Evolutionary conservation across 352 stramenopile species (phyloP), one percentile per base, ranked within the genome.

Genomic region (Globisporangium rhizosaccharum): DNA sequence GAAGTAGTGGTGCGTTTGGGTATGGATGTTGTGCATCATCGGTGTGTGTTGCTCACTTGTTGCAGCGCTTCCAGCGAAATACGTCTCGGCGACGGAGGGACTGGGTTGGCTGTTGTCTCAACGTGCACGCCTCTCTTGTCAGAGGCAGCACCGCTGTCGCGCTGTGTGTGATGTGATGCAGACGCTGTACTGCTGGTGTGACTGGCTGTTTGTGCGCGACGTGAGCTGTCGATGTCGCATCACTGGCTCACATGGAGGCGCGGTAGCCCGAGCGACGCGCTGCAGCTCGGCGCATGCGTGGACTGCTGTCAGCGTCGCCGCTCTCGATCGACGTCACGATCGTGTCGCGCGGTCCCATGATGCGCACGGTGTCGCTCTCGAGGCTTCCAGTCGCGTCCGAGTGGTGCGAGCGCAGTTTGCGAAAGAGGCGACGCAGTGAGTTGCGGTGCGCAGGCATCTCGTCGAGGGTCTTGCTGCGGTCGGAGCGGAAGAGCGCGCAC

Each of bases 321-420:
- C 3, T 36, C 28, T 61, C 59, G 42, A 79, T 63, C 7, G 62
- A 62, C 7, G 54, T 77, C 56, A 79, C 71, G 25, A 76, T 45
- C 7, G 69, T 82, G 56, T 82, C 73, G 9, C 63, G 47, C 17
- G 73, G 73, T 1, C 71, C 60, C 55, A 82, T 63, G 41, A 78
- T 51, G 41, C 70, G 61, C 10, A 82, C 69, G 44, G 17, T 33
- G 17, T 69, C 55, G 37, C 2, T 54, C 46, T 3, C 65, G 30
- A 10, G 42, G 23, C 39, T 37, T 14, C 36, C 18, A 11, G 23
- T 28, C 9, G 36, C 52, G 23, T 57, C 37, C 37, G 37, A 57
- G 36, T 33, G 52, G 36, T 30, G 42, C n/a, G 10, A 48, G 33
- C 53, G 53, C 41, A 59, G 23, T 6, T 71, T 57, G 42, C 36